Evolutionary conservation across 192 early-diverging fungal species (phyloP).

Genomic region (Entophlyctis luteolus): DNA sequence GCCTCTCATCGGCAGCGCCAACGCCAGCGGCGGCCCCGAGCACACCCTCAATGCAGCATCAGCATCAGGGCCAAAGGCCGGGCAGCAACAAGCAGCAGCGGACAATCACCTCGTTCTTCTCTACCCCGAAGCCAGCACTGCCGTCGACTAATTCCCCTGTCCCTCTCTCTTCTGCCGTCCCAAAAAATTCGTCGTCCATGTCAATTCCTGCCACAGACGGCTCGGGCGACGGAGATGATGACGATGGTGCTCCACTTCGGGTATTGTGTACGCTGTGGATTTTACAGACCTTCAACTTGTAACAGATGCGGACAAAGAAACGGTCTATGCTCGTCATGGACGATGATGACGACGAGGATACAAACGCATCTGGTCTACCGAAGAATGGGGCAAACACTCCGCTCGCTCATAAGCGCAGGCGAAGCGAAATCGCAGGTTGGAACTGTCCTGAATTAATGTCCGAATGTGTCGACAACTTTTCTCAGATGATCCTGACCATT

Average conservation of each 20-base stretch:
- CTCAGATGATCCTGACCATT: no score
- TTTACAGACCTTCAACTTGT: not conserved
- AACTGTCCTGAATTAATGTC: no score
- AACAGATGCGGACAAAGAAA: not conserved
- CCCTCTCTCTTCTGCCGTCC: not conserved
- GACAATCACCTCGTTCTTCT: constrained; percentile 18
- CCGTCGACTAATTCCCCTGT: not conserved
- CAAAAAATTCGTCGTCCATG: not conserved
- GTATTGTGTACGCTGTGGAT: no score
- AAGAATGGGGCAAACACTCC: not conserved
- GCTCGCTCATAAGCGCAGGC: no score
- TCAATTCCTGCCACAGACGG: not conserved
- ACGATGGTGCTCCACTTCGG: not conserved
- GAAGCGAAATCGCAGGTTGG: no score
- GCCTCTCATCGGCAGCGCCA: no score
- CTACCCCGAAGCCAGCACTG: not conserved
- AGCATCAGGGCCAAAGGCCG: not conserved
- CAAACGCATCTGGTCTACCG: not conserved
- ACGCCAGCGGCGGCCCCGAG: no score
- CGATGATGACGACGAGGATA: constrained; percentile 1
- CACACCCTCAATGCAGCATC: no score
- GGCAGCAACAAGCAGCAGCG: constrained; percentile 1
- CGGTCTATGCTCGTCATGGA: not conserved
- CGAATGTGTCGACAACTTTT: no score
- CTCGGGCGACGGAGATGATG: not conserved